Base-by-base conservation (phyloP, 1,284 basidiomycete species). In the Mycena sp. region DNA sequence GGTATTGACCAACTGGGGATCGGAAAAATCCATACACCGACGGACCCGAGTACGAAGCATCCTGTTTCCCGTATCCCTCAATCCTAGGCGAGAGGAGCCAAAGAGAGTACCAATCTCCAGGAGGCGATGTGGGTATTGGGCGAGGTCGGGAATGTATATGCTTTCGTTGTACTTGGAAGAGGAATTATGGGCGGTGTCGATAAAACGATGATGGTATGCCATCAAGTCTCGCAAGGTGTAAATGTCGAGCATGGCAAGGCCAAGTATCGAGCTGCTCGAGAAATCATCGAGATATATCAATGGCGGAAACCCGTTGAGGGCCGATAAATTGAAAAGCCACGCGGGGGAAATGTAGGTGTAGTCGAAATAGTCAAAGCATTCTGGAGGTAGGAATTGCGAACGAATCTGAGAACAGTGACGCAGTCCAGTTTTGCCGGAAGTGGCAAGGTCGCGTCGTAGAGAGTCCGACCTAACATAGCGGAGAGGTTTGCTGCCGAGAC, bases 101-200 rank as follows among this genome's bases (percentile, higher is more conserved):
- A 93, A 93, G 4, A 93, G 84, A 0, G 90, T 89, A 9, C 92
- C 92, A 14, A 93, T 77, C 72, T 90, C 87, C 22, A 94, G 76
- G 30, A 93, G 84, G 0, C 84, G 85, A 65, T 87, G 82, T 0
- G 79, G 75, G 30, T 82, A 77, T 38, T 75, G 55, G 13, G 79
- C 79, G 18, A 91, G 83, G 0, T 83, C 77, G 18, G 80, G 76
- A 50, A 91, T 84, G 65, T 83, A 81, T 34, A 91, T 76, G 37
- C 81, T 77, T 59, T 85, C 79, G 11, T 74, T 71, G 79, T 87
- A 93, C 71, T 85, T 87, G 65, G 79, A 76, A 1, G 77, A 78
- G 0, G 73, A 71, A 62, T 83, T 81, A 60, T 75, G 25, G 37
- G 77, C 67, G 37, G 84, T 85, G 78, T 94, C 93, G 73, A 89